Conservation (phyloP, 2,329 filamentous ascomycete genomes). For the Tolypocladium album region DNA sequence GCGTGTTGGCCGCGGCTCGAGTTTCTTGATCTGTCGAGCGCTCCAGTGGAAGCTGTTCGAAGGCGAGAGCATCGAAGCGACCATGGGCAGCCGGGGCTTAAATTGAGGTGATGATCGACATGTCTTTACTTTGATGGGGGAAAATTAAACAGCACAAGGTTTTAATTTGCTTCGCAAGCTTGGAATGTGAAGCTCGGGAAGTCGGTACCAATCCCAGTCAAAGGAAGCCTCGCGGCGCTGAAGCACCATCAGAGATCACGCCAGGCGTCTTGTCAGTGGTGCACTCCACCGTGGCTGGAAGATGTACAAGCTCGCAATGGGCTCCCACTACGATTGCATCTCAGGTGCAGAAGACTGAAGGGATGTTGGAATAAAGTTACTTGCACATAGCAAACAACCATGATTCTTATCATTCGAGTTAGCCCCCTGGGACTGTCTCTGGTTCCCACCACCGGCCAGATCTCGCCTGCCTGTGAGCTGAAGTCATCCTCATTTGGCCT, state of each 20-base stretch:
- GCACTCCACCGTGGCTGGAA: background rate
- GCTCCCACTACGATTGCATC: background rate
- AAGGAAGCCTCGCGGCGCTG: background rate
- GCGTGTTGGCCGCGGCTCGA: background rate
- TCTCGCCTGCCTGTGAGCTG: background rate
- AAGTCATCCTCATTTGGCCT: background rate
- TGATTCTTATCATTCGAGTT: background rate
- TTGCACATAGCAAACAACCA: background rate
- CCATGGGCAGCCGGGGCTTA: background rate
- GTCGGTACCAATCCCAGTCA: background rate
- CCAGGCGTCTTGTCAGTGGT: background rate
- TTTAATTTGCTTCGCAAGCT: background rate
- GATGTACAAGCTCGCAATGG: background rate
- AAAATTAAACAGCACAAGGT: background rate
- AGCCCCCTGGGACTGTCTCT: background rate
- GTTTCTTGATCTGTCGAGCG: background rate
- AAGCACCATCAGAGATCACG: background rate
- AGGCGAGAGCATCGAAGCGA: background rate
- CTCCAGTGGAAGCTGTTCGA: background rate
- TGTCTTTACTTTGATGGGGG: background rate
- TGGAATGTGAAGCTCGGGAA: background rate
- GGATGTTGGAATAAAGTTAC: background rate
- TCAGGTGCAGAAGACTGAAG: background rate
- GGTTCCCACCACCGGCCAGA: background rate
- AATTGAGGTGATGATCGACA: background rate